These are phyloP conservation scores for Cladorrhinum sp. DNA, from an alignment of 2,329 filamentous ascomycete species.

Conservation along the genomic window DNA sequence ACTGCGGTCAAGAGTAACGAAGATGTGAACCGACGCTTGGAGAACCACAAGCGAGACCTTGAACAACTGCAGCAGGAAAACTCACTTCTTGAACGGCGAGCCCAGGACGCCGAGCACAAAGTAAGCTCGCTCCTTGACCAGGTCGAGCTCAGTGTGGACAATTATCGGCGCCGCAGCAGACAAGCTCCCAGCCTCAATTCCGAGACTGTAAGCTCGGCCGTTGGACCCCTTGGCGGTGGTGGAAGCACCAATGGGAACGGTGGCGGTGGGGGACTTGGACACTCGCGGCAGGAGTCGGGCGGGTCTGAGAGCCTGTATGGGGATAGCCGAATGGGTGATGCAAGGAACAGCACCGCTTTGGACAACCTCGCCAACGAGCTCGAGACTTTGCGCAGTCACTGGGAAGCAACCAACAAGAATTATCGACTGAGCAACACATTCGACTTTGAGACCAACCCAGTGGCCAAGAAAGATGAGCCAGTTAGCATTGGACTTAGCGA, in stretches of 20 bases:
- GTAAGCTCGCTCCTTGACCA: conserved; percentile 91
- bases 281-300: conserved; percentile 54
- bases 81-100: conserved; percentile 73
- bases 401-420: conserved; percentile 94
- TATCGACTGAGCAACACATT: conserved; percentile 88
- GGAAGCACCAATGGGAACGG: conserved; percentile 21
- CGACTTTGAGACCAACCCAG: conserved; percentile 64
- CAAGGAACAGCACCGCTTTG: conserved; percentile 65
- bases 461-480: conserved; percentile 34
- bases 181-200: conserved; percentile 53
- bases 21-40: conserved; percentile 55
- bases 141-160: conserved; percentile 89
- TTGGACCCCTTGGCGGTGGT: conserved; percentile 19
- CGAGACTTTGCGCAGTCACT: conserved; percentile 83
- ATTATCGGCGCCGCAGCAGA: conserved; percentile 78
- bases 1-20: conserved; percentile 56
- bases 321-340: conserved; percentile 50
- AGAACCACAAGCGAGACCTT: conserved; percentile 62
- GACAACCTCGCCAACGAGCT: conserved; percentile 91
- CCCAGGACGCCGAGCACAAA: conserved; percentile 86
- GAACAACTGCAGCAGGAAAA: conserved; percentile 85
- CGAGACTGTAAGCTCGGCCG: conserved; percentile 27
- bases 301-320: conserved; percentile 63
- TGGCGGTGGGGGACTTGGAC: conserved; percentile 35
- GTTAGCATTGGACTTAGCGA: conserved; percentile 58